phyloP scores from a whole-genome alignment of 306 rosid species.

The Myrica gale region DNA sequence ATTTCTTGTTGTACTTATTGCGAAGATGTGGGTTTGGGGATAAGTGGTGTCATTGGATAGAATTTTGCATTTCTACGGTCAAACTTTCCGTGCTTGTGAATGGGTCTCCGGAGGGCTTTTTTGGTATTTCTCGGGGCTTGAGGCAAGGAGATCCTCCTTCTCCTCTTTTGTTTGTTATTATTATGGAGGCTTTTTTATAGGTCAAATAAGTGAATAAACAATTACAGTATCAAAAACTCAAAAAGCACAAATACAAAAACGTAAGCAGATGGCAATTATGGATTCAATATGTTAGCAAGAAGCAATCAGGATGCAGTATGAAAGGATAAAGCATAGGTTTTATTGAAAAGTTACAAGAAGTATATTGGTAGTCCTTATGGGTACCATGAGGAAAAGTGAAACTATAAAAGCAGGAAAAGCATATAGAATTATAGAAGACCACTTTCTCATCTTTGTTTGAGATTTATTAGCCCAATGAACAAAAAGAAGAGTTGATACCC shows the following conservation, averaged over 20 bases:
- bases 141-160: too few relatives aligned
- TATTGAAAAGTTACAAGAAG: not conserved
- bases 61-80: too few relatives aligned
- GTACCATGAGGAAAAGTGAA: not conserved
- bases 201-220: not conserved
- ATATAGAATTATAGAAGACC: too few relatives aligned
- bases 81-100: too few relatives aligned
- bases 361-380: not conserved
- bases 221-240: not conserved
- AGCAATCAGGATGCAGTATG: not conserved
- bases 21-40: too few relatives aligned
- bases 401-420: not conserved
- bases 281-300: not conserved
- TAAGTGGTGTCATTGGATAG: too few relatives aligned
- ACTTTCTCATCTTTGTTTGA: not conserved
- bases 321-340: not conserved
- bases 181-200: not conserved
- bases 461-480: conserved; percentile 9
- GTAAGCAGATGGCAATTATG: not conserved
- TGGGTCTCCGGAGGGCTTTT: too few relatives aligned
- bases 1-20: too few relatives aligned
- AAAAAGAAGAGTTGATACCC: conserved; percentile 56
- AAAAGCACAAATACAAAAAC: not conserved
- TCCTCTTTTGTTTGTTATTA: too few relatives aligned
- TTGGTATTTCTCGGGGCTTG: too few relatives aligned